Evolutionary conservation across 148 eudicot genomes (phyloP), one percentile per base, ranked within the genome.

Genomic region (Persicaria tinctoria): DNA sequence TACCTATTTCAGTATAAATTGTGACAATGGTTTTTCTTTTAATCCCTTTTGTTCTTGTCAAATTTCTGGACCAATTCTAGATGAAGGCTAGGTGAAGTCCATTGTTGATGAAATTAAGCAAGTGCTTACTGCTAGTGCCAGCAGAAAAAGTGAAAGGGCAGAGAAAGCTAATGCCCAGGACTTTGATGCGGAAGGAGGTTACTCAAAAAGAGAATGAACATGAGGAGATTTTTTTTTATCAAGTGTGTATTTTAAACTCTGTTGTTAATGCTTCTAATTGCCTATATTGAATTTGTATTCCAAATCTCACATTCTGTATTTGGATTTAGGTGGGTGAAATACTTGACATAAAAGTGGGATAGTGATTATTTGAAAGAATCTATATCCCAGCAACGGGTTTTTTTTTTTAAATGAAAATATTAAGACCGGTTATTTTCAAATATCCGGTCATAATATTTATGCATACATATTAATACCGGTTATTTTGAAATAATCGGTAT

Each of bases 141-240:
- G 87, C 77, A 88, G 98, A 79, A 89, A 89, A 76, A 75, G 83
- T 75, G 97, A 91, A 74, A 79, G 98, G 81, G 86, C 85, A 5
- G 97, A 93, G 77, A 91, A 97, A 78, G 88, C 89, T 70, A 88
- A 89, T 74, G 94, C 98, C 32, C 97, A 93, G 84, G 98, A 93
- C 74, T 93, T 93, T 71, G 98, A 93, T 85, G 97, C 97, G 8
- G 98, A 93, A 84, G 97, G 91, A 83, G 90, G 79, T 53, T 91
- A 79, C 87, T 93, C 27, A 91, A 79, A 70, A 91, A 80, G 23
- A 20, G 23, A 91, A 93, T 82, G 97, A 93, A 77, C 97, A 93
- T 77, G 98, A 93, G 81, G 98, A 93, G 78, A 97, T 89, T 80
- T 80, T 93, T 64, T 89, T 93, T 85, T 92, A 93, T 74, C 97